Evolutionary conservation across 148 eudicot species (phyloP).

Genomic region (Polygonum maritimum): DNA sequence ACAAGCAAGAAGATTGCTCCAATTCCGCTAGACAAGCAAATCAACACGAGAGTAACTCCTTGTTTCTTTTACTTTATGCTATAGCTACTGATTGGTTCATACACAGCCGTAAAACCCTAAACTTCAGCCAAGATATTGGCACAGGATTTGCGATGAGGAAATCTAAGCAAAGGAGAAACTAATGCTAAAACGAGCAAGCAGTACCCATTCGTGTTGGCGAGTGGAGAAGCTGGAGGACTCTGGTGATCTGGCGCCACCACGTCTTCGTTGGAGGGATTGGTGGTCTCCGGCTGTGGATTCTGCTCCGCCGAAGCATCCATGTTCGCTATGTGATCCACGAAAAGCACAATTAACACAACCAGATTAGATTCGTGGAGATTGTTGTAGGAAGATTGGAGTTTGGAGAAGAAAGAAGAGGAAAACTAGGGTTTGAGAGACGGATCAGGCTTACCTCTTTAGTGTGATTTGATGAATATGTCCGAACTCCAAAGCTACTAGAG

Average conservation of each 20-base stretch:
- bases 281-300: constrained; percentile 15
- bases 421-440: neutral
- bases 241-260: constrained; percentile 13
- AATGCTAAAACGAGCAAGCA: neutral
- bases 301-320: constrained; percentile 24
- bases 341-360: neutral
- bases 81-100: too few relatives aligned
- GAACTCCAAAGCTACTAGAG: neutral
- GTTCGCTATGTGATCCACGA: neutral
- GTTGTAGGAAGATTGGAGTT: neutral
- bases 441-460: neutral
- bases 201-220: constrained; percentile 25
- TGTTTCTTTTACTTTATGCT: too few relatives aligned
- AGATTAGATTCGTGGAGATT: neutral
- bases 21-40: neutral
- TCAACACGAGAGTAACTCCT: neutral
- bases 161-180: neutral
- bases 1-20: neutral
- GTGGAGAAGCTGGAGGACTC: constrained; percentile 1
- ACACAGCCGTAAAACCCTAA: constrained; percentile 5
- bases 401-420: neutral
- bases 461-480: neutral
- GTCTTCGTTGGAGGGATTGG: constrained; percentile 17
- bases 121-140: neutral
- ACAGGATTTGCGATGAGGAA: neutral